These are phyloP conservation scores for Persicaria tinctoria DNA, from an alignment of 148 eudicot genomes.

Conservation along the genomic window DNA sequence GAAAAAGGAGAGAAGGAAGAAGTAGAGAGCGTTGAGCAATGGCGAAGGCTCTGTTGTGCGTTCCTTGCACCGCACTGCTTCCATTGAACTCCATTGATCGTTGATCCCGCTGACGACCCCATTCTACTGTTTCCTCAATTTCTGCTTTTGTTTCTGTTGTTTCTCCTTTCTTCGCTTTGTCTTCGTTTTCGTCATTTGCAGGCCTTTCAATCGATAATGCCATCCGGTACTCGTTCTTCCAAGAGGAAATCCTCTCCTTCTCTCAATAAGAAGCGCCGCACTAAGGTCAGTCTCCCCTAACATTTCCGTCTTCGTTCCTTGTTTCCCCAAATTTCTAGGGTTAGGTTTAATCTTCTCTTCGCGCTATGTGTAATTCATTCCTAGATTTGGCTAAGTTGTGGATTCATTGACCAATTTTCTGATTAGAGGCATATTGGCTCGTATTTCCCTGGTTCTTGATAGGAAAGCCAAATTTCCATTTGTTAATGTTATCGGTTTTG, in stretches of 20 bases:
- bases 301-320: not conserved
- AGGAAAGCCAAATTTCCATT: not conserved
- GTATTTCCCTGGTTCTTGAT: not conserved
- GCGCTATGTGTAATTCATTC: not conserved
- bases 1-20: not conserved
- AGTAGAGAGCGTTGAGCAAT: not conserved
- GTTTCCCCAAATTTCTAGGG: slow-evolving; percentile 7
- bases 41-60: not conserved
- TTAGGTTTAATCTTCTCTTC: not conserved
- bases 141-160: slow-evolving; percentile 1
- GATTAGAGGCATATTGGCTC: not conserved
- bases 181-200: slow-evolving; percentile 11
- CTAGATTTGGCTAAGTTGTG: not conserved
- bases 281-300: slow-evolving; percentile 1
- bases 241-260: slow-evolving; percentile 14
- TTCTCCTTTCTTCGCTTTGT: slow-evolving; percentile 4
- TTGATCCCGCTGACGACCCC: slow-evolving; percentile 1
- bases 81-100: not conserved
- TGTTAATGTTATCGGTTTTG: slow-evolving; percentile 5
- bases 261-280: slow-evolving; percentile 13
- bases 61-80: not conserved
- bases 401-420: not conserved
- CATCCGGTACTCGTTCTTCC: slow-evolving; percentile 9
- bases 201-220: slow-evolving; percentile 11
- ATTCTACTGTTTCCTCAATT: not conserved